A percentile compares a stretch with the other conserved stretches of the same genome.
phyloP scores from a whole-genome alignment of 2,329 filamentous ascomycete species.

The Fusarium newnesense region DNA sequence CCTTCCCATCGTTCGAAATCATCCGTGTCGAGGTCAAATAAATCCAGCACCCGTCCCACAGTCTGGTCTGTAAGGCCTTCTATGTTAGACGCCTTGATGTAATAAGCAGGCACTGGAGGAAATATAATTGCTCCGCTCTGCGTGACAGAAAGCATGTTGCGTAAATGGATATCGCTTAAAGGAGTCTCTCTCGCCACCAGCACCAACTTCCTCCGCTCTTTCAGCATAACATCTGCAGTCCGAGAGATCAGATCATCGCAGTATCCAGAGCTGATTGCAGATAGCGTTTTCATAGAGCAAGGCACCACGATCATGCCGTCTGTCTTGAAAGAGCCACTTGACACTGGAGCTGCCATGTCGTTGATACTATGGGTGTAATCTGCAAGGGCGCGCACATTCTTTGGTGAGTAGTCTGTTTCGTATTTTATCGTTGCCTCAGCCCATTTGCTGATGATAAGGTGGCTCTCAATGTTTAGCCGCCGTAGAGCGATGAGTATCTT shows the following conservation, averaged over 20 bases:
- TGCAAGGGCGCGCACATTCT: constrained; percentile 51
- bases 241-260: constrained; percentile 4
- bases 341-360: constrained; percentile 53
- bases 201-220: constrained; percentile 2
- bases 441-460: constrained; percentile 61
- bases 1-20: neutral
- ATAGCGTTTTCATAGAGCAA: constrained; percentile 12
- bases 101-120: neutral
- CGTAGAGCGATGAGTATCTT: constrained; percentile 53
- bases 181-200: constrained; percentile 1
- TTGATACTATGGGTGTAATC: constrained; percentile 51
- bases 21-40: neutral
- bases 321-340: constrained; percentile 6
- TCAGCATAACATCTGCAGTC: constrained; percentile 12
- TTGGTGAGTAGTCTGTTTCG: constrained; percentile 53
- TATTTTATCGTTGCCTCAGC: constrained; percentile 59
- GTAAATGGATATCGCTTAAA: constrained; percentile 8
- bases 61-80: neutral
- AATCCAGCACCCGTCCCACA: constrained; percentile 9
- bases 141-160: constrained; percentile 5
- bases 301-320: constrained; percentile 18
- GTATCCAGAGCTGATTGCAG: constrained; percentile 3
- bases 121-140: neutral
- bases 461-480: constrained; percentile 57
- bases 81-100: neutral